Base-by-base conservation (phyloP, 306 rosid genomes). In the Cucumis melo region DNA sequence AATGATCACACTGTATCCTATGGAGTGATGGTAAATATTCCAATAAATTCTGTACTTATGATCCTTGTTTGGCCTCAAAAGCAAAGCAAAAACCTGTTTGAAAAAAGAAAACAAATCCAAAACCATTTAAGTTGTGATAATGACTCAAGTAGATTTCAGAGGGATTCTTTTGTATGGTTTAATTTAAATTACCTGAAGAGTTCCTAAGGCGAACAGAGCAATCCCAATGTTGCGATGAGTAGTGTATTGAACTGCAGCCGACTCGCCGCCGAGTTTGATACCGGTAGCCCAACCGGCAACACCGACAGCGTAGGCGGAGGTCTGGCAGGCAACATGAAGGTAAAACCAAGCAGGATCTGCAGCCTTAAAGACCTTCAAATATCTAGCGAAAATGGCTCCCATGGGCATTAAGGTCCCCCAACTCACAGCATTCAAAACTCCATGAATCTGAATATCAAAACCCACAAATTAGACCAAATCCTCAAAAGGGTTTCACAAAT, bases 391-490 rank as follows among this genome's bases (percentile, higher is more conserved):
- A 57, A 86, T 70, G 24, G 86, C 90, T 76, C 94, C 94, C 8
- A 82, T 1, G 1, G 94, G 94, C 91, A 89, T 81, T 80, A 89
- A 53, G 29, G 78, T 61, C 6, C 94, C 94, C 94, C 94, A 89
- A 12, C 94, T 80, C 39, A 89, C 27, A 15, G 84, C 86, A 54
- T 87, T 87, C 1, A 86, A 79, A 55, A 87, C 81, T 84, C 94
- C 94, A 75, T 89, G 94, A 1, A 71, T 56, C 94, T 89, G 88
- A 6, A 76, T 78, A 41, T 17, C 34, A 19, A 0, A 66, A 66
- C 27, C 34, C 53, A 17, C 53, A 46, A 62, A 15, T 38, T 58
- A 24, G 13, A 42, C 5, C 8, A 36, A 61, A 24, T 29, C 21
- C 44, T 10, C 21, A 7, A 16, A 7, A 4, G 41, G 39, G 38